Evolutionary conservation across 495 filamentous ascomycete species (phyloP).

Genomic region (Cryomyces minteri): DNA sequence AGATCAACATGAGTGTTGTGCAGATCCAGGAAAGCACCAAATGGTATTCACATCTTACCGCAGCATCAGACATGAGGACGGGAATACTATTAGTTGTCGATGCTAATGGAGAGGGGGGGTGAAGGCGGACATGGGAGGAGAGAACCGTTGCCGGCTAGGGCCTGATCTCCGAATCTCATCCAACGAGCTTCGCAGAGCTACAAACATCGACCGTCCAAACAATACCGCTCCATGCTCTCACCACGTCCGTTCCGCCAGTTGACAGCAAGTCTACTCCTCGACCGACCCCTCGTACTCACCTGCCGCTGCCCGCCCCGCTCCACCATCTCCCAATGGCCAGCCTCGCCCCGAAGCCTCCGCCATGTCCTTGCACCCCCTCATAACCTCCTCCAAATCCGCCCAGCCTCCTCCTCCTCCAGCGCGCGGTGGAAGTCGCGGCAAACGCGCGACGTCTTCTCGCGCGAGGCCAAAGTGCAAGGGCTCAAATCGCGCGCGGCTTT

Average conservation of each 20-base stretch:
- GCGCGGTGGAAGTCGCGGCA: slow-evolving; percentile 72
- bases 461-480: slow-evolving; percentile 50
- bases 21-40: too few relatives aligned
- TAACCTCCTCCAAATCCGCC: neutral
- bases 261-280: slow-evolving; percentile 10
- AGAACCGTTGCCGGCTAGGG: too few relatives aligned
- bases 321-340: too few relatives aligned
- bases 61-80: too few relatives aligned
- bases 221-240: slow-evolving; percentile 15
- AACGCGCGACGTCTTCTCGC: slow-evolving; percentile 45
- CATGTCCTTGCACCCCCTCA: neutral
- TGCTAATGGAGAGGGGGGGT: too few relatives aligned
- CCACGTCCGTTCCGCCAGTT: slow-evolving; percentile 12
- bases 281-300: neutral
- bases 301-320: neutral
- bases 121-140: too few relatives aligned
- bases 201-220: too few relatives aligned
- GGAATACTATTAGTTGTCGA: too few relatives aligned
- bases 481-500: slow-evolving; percentile 83
- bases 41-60: too few relatives aligned
- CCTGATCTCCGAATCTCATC: too few relatives aligned
- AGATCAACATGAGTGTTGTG: too few relatives aligned
- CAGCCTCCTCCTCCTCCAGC: slow-evolving; percentile 38
- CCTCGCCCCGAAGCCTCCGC: neutral
- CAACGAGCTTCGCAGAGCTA: too few relatives aligned